Evolutionary conservation across 176 grass and related monocot species (phyloP), one percentile per base, ranked within the genome.

Genomic region (Tillandsia fasciculata): DNA sequence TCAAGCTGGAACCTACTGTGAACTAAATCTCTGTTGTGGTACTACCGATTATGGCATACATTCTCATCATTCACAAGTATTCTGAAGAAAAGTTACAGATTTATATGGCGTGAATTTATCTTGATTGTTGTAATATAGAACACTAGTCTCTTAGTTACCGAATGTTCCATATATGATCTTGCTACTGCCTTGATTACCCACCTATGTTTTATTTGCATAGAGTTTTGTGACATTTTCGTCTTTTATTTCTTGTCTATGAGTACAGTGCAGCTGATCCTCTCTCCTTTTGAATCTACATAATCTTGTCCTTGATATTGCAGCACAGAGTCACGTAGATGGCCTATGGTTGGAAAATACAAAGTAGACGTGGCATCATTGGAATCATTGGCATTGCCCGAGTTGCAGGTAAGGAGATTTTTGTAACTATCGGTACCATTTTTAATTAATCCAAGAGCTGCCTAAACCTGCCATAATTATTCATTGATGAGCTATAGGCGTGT

Each of bases 281-380:
- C 2, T 64, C 54, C 18, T 58, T 64, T 72, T 69, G 58, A 9
- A 70, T 66, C 52, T 20, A 20, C 12, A 1, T 61, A 75, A 49
- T 76, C 10, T 54, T 68, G 18, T 85, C 26, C 66, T 53, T 50
- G 58, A 15, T 61, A 68, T 70, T 92, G 69, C 74, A 90, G 94
- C 74, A 63, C 77, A 9, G 89, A 93, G 70, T 87, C 86, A 82
- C 47, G 67, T 47, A 83, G 82, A 75, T 90, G 94, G 94, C 94
- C 89, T 75, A 86, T 64, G 67, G 94, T 90, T 82, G 84, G 94
- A 64, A 93, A 86, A 68, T 99, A 93, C 77, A 99, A 90, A 85
- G 89, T 99, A 69, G 84, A 93, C 81, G 72, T 88, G 42, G 68
- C 79, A 65, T 93, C 89, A 68, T 86, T 99, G 64, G 94, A 99